phyloP scores from a whole-genome alignment of 2,329 filamentous ascomycete species.

The Sporothrix inflata region DNA sequence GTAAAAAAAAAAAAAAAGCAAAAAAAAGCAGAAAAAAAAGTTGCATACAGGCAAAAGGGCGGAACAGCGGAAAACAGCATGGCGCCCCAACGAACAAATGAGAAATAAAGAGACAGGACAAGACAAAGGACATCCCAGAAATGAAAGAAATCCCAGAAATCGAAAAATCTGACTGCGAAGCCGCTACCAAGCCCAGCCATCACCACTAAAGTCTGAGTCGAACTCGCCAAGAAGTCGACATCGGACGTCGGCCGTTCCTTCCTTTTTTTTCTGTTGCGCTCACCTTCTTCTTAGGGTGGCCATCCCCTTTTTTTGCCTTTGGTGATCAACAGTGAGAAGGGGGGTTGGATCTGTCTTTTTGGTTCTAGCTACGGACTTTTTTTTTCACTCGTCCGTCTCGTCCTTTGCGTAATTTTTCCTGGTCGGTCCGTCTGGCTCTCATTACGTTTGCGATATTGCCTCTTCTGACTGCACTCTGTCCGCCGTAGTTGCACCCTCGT shows the following conservation, averaged over 20 bases:
- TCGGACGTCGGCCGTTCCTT: neutral
- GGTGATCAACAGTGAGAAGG: neutral
- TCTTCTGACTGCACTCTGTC: neutral
- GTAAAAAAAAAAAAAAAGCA: neutral
- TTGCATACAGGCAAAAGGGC: conserved; percentile 12
- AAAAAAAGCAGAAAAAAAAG: neutral
- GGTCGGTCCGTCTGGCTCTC: conserved; percentile 15
- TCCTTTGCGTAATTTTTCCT: neutral
- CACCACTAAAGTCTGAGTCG: neutral
- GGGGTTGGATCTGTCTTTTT: conserved; percentile 4
- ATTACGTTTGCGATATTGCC: conserved; percentile 20
- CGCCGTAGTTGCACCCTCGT: conserved; percentile 12
- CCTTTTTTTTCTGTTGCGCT: neutral
- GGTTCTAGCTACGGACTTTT: neutral
- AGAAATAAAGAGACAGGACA: neutral
- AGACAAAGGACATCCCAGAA: neutral
- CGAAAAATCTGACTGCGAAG: conserved; percentile 14
- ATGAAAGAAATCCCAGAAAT: neutral
- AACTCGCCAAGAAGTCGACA: neutral
- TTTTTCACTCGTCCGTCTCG: neutral
- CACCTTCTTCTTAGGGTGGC: conserved; percentile 3
- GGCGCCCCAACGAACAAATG: neutral
- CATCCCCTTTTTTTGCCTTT: neutral
- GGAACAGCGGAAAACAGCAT: neutral
- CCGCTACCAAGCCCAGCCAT: conserved; percentile 15